phyloP scores from a whole-genome alignment of 768 basidiomycete species.

The Phylloporus sp. region DNA sequence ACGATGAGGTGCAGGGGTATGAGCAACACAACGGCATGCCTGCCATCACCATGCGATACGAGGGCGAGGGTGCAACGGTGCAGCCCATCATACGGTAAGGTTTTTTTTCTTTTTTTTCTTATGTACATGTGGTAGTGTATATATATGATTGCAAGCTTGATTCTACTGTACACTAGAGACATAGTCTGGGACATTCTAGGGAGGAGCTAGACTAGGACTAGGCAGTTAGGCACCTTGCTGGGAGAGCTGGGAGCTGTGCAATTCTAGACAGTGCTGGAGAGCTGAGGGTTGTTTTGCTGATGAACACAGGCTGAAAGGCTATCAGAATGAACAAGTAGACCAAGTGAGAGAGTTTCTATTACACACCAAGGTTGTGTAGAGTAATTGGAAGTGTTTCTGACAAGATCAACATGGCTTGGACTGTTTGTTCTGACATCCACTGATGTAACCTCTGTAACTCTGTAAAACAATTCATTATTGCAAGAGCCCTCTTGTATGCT shows the following conservation, averaged over 20 bases:
- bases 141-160: too few species aligned
- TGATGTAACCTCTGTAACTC: constrained; percentile 53
- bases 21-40: too few species aligned
- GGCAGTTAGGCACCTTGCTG: not conserved
- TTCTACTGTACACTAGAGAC: too few species aligned
- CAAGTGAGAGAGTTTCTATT: constrained; percentile 19
- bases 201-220: too few species aligned
- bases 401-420: constrained; percentile 42
- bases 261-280: not conserved
- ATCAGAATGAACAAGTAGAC: constrained; percentile 9
- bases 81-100: too few species aligned
- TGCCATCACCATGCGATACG: too few species aligned
- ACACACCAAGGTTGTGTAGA: constrained; percentile 36
- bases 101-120: too few species aligned
- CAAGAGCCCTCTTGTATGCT: constrained; percentile 50
- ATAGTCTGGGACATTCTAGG: not conserved
- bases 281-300: constrained; percentile 6
- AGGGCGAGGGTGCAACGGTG: too few species aligned
- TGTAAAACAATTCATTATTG: constrained; percentile 51
- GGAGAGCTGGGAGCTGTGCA: not conserved
- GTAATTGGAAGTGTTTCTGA: constrained; percentile 53
- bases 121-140: too few species aligned
- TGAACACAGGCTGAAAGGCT: constrained; percentile 67
- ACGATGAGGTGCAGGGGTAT: too few species aligned
- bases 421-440: constrained; percentile 50